Conservation (phyloP, 2,329 filamentous ascomycete genomes). For the Nannizziopsis barbatae region DNA sequence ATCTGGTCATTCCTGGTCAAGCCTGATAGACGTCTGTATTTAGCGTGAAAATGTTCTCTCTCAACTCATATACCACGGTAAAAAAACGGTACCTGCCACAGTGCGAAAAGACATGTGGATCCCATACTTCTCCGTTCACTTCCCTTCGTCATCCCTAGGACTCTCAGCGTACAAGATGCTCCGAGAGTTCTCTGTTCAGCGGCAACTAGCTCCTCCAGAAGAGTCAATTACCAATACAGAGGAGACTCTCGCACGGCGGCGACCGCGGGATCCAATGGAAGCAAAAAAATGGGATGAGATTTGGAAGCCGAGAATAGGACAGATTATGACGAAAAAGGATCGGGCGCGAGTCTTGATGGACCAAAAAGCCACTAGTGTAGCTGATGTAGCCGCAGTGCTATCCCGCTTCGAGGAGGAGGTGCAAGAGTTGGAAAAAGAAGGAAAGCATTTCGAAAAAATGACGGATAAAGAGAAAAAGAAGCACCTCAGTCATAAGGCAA, state of each 20-base stretch:
- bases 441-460: constrained; percentile 13
- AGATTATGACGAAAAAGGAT: constrained; percentile 38
- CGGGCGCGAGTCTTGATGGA: constrained; percentile 48
- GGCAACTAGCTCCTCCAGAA: constrained; percentile 43
- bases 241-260: constrained; percentile 30
- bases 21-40: not conserved
- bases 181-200: constrained; percentile 49
- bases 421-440: constrained; percentile 13
- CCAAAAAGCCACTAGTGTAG: constrained; percentile 52
- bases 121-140: constrained; percentile 48
- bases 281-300: constrained; percentile 34
- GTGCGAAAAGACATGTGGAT: constrained; percentile 54
- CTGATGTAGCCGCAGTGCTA: constrained; percentile 49
- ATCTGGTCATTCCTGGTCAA: not conserved
- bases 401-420: constrained; percentile 22
- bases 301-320: constrained; percentile 32
- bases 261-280: constrained; percentile 29
- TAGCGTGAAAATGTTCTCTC: constrained; percentile 43
- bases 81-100: constrained; percentile 48
- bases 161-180: constrained; percentile 47
- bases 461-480: constrained; percentile 17
- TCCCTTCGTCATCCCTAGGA: constrained; percentile 41
- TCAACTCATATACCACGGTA: constrained; percentile 53
- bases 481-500: constrained; percentile 23
- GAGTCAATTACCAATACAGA: constrained; percentile 38